Evolutionary conservation across 2,329 filamentous ascomycete species (phyloP).

Genomic region (Colletotrichum tofieldiae): DNA sequence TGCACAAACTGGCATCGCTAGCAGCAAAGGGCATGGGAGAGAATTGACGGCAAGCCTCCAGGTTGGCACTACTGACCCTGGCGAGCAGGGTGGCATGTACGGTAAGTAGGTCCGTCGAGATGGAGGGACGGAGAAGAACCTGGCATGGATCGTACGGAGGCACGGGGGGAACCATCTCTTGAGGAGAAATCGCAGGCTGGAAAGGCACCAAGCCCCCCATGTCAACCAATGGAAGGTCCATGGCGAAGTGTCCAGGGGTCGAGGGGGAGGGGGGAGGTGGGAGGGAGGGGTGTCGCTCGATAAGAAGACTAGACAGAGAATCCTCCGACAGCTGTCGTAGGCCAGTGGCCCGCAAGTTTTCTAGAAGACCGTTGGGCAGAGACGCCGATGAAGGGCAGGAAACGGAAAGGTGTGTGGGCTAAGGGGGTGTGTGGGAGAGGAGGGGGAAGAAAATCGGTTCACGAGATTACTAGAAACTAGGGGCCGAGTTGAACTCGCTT

Average conservation of each 20-base stretch:
- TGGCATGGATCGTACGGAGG: slow-evolving; percentile 48
- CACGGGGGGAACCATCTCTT: slow-evolving; percentile 44
- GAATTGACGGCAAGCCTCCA: slow-evolving; percentile 43
- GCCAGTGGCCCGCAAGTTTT: slow-evolving; percentile 60
- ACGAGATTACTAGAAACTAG: slow-evolving; percentile 62
- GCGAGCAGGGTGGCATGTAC: slow-evolving; percentile 40
- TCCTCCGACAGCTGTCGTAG: slow-evolving; percentile 60
- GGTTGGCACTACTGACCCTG: slow-evolving; percentile 39
- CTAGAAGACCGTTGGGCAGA: slow-evolving; percentile 65
- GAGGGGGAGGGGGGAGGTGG: slow-evolving; percentile 36
- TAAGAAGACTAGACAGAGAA: slow-evolving; percentile 62
- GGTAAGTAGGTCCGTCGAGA: slow-evolving; percentile 49
- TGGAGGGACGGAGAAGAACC: slow-evolving; percentile 52
- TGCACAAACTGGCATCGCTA: slow-evolving; percentile 42
- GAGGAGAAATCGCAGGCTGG: slow-evolving; percentile 43
- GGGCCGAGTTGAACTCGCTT: slow-evolving; percentile 54
- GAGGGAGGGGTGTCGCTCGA: slow-evolving; percentile 46
- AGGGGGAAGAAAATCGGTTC: slow-evolving; percentile 59
- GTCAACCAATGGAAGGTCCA: slow-evolving; percentile 48
- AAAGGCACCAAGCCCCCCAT: slow-evolving; percentile 36
- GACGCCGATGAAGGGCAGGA: slow-evolving; percentile 55
- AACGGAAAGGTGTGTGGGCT: slow-evolving; percentile 57
- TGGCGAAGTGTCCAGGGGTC: slow-evolving; percentile 44
- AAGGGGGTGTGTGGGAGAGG: slow-evolving; percentile 45
- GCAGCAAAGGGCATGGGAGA: slow-evolving; percentile 37